Base-by-base conservation (phyloP, 352 stramenopile genomes). In the Pythium dissimile region DNA sequence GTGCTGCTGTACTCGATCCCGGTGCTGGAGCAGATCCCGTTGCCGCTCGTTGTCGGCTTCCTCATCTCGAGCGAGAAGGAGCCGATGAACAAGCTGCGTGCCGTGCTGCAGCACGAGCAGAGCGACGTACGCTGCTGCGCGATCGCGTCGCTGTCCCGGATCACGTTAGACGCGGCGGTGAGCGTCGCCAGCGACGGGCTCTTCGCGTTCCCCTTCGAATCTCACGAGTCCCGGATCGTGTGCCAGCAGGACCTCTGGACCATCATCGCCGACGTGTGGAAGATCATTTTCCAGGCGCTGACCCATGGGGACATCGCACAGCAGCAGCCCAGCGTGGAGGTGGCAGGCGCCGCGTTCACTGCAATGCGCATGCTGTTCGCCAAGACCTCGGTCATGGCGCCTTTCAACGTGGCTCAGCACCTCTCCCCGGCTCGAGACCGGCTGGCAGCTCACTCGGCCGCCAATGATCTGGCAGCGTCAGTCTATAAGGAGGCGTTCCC, bases 231-330 rank as follows among this genome's bases (percentile, higher is more conserved):
- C 3, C 75, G 84, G 34, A 81, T 89, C 53, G 82, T 84, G 43
- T 88, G 77, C 51, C 84, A 92, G 50, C 84, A 94, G 67, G 82
- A 94, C 48, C 58, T 90, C 4, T 83, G 78, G 67, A 89, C 71
- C 13, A 72, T 94, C 27, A 70, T 90, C 21, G 72, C 70, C 7
- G 84, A 94, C 64, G 82, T 83, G 20, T 92, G 83, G 81, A 92
- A 91, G 54, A 54, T 92, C 50, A 86, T 90, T 59, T 84, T 88
- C 46, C 80, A 92, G 38, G 73, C 76, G 15, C 53, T 89, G 7
- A 69, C 74, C 1, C 55, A 76, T 7, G 46, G 30, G 20, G 38
- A 57, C 16, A 27, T 18, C 3, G 34, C 45, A 39, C 70, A 41
- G 28, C 38, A 47, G 34, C 56, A 39, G 54, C 26, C 32, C 56